These are phyloP conservation scores for Ascochyta rabiei DNA, from an alignment of 2,329 filamentous ascomycete species.

Conservation along the genomic window DNA sequence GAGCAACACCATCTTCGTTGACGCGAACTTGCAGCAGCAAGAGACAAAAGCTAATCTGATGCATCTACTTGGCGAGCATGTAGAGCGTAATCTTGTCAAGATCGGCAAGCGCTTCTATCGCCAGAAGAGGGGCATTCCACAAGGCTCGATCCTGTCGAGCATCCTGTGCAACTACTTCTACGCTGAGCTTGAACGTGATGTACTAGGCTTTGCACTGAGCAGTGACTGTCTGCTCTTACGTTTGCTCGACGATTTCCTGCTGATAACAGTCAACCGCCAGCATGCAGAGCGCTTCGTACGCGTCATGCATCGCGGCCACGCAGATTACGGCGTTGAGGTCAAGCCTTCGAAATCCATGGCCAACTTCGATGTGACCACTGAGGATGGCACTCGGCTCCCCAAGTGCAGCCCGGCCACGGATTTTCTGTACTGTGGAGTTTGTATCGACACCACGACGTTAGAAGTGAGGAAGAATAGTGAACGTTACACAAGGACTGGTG, in stretches of 20 bases:
- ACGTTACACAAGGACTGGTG: slow-evolving; percentile 58
- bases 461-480: slow-evolving; percentile 74
- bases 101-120: slow-evolving; percentile 88
- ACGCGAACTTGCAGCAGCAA: slow-evolving; percentile 65
- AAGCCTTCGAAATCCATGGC: slow-evolving; percentile 79
- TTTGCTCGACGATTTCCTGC: slow-evolving; percentile 89
- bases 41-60: slow-evolving; percentile 67
- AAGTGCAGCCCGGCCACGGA: slow-evolving; percentile 48
- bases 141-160: slow-evolving; percentile 87
- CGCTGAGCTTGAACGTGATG: slow-evolving; percentile 76
- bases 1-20: slow-evolving; percentile 76
- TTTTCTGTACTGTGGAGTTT: slow-evolving; percentile 91
- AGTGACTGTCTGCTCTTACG: slow-evolving; percentile 72
- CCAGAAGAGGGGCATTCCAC: slow-evolving; percentile 88
- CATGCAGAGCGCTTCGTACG: slow-evolving; percentile 76
- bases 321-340: slow-evolving; percentile 79
- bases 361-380: slow-evolving; percentile 75
- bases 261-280: slow-evolving; percentile 73
- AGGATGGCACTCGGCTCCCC: slow-evolving; percentile 52
- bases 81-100: slow-evolving; percentile 84
- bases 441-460: slow-evolving; percentile 76
- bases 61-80: slow-evolving; percentile 75
- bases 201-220: slow-evolving; percentile 70
- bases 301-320: slow-evolving; percentile 79
- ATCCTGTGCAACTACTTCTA: slow-evolving; percentile 96